phyloP scores from a whole-genome alignment of 2,329 filamentous ascomycete species.

The Trichoderma breve region DNA sequence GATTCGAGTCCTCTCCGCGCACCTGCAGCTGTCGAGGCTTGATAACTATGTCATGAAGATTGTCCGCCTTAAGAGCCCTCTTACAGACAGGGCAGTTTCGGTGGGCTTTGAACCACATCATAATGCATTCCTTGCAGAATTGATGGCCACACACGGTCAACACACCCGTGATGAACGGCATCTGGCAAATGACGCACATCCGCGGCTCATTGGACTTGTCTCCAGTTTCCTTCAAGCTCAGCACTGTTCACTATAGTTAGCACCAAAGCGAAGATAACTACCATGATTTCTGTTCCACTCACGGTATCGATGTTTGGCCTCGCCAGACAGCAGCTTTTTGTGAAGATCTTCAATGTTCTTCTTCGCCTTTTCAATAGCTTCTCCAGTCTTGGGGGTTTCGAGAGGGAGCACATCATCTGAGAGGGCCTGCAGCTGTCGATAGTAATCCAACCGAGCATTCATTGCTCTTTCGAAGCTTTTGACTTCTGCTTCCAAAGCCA shows the following conservation, averaged over 20 bases:
- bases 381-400: constrained; percentile 60
- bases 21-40: constrained; percentile 73
- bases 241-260: constrained; percentile 38
- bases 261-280: no score
- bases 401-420: constrained; percentile 82
- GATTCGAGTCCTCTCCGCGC: constrained; percentile 39
- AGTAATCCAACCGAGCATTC: constrained; percentile 86
- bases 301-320: constrained; percentile 75
- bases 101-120: constrained; percentile 71
- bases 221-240: constrained; percentile 56
- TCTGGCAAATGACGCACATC: constrained; percentile 84
- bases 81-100: constrained; percentile 86
- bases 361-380: constrained; percentile 36
- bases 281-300: constrained; percentile 30
- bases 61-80: constrained; percentile 57
- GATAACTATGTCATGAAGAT: constrained; percentile 82
- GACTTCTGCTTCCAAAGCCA: constrained; percentile 64
- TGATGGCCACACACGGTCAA: constrained; percentile 87
- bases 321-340: constrained; percentile 58
- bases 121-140: constrained; percentile 87
- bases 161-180: constrained; percentile 71
- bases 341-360: constrained; percentile 43
- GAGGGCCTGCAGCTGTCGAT: constrained; percentile 84
- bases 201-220: constrained; percentile 61
- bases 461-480: constrained; percentile 74